Base-by-base conservation (phyloP, 148 eudicot genomes). In the Euryodendron excelsum region DNA sequence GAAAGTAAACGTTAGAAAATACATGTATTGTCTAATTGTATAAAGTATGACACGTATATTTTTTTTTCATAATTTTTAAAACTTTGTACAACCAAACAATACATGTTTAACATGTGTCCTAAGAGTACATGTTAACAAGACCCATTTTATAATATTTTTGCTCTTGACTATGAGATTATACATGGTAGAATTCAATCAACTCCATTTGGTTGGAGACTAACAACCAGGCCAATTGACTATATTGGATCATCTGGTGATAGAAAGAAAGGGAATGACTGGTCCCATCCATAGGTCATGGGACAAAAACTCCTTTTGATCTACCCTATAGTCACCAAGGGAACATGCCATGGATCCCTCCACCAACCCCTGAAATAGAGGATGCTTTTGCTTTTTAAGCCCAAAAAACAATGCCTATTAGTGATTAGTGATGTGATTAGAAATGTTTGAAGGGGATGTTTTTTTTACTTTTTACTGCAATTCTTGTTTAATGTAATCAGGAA, bases 301-400 rank as follows among this genome's bases (percentile, higher is more conserved):
- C 56, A 78, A 21, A 52, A 37, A 77, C 27, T 23, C 37, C 62
- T 67, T 31, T 31, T 48, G 27, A 75, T 34, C n/a, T 39, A 34
- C 73, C 14, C 23, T 36, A 67, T 14, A 69, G 53, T 52, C 56
- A 12, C 36, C 36, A 25, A 17, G 37, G 39, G 9, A 15, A 39
- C 47, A 21, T 61, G n/a, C 28, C 67, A 58, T 71, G 53, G 44
- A 65, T 59, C 55, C 62, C 39, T 17, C 71, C 70, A 62, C 77
- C 77, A 66, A n/a, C 48, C 52, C 82, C 75, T 33, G 15, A 39
- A 74, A 74, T 52, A 1, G 50, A 36, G 55, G 82, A 53, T 30
- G 27, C 31, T 70, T 69, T 58, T 63, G 55, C 65, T 68, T 30
- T 65, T 17, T 33, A 4, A 68, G 30, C 66, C n/a, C 80, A 11